Percentiles rank a stretch among this genome's conserved stretches.
Conservation (phyloP, 2,329 filamentous ascomycete genomes). For the Zelopaecilomyces penicillatus region DNA sequence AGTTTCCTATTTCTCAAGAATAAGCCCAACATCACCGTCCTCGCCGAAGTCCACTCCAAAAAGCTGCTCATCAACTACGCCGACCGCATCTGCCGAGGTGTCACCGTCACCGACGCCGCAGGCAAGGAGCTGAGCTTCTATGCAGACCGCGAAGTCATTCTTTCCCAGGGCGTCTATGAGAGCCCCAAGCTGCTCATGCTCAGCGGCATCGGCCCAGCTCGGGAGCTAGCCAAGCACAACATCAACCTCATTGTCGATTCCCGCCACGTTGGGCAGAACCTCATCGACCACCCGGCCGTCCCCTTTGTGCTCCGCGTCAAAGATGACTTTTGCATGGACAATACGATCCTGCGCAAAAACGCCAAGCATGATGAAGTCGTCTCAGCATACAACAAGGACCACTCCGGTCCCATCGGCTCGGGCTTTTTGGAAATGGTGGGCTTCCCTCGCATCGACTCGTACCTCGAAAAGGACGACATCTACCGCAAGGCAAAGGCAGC, state of each 20-base stretch:
- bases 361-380: conserved; percentile 25
- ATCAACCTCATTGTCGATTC: conserved; percentile 48
- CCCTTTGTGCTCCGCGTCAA: conserved; percentile 39
- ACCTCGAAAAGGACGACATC: conserved; percentile 37
- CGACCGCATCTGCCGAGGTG: conserved; percentile 32
- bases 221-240: conserved; percentile 42
- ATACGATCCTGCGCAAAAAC: conserved; percentile 30
- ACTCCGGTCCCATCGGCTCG: conserved; percentile 30
- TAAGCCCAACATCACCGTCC: conserved; percentile 47
- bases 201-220: conserved; percentile 50
- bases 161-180: conserved; percentile 50
- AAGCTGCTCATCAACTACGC: conserved; percentile 41
- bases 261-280: conserved; percentile 55
- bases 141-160: conserved; percentile 40
- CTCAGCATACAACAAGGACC: conserved; percentile 27
- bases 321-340: conserved; percentile 31
- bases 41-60: conserved; percentile 41
- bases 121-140: conserved; percentile 34
- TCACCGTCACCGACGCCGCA: conserved; percentile 32
- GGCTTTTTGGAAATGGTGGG: conserved; percentile 43
- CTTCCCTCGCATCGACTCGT: conserved; percentile 49
- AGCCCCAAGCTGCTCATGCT: conserved; percentile 58
- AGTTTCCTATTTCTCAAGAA: conserved; percentile 42
- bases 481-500: conserved; percentile 36
- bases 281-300: conserved; percentile 53